phyloP scores from a whole-genome alignment of 2,329 filamentous ascomycete species.

The Trichoderma afroharzianum region DNA sequence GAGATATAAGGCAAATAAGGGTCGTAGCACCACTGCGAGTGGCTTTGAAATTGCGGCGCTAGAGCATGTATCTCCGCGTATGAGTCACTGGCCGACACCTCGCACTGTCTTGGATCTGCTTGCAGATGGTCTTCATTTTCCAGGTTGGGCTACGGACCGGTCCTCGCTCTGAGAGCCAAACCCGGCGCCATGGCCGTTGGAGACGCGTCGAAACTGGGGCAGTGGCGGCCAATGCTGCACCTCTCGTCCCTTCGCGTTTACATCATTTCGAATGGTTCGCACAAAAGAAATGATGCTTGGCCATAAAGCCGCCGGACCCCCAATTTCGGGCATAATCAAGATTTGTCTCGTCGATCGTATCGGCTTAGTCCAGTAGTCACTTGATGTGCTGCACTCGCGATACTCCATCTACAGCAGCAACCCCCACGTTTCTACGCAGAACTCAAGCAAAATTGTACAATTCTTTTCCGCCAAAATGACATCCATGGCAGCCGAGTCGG shows the following conservation, averaged over 20 bases:
- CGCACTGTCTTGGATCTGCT: background rate
- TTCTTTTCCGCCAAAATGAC: slow-evolving; percentile 35
- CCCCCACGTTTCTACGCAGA: background rate
- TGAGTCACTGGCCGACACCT: slow-evolving; percentile 14
- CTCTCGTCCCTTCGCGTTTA: background rate
- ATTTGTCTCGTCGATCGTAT: background rate
- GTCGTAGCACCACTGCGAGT: background rate
- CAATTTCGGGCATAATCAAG: background rate
- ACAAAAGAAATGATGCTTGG: background rate
- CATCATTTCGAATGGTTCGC: background rate
- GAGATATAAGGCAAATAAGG: background rate
- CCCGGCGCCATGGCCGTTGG: background rate
- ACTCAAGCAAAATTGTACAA: background rate
- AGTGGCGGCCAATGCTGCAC: background rate
- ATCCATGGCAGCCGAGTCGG: slow-evolving; percentile 48
- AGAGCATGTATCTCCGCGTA: background rate
- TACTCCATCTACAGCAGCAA: background rate
- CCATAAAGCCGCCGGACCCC: background rate
- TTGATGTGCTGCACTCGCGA: background rate
- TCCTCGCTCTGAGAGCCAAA: background rate
- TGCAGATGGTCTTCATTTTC: background rate
- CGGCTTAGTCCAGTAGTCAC: background rate
- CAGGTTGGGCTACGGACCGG: background rate
- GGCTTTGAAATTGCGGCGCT: background rate
- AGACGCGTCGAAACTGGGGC: background rate